phyloP scores from a whole-genome alignment of 2,329 filamentous ascomycete species.

The Penicillium sp. region DNA sequence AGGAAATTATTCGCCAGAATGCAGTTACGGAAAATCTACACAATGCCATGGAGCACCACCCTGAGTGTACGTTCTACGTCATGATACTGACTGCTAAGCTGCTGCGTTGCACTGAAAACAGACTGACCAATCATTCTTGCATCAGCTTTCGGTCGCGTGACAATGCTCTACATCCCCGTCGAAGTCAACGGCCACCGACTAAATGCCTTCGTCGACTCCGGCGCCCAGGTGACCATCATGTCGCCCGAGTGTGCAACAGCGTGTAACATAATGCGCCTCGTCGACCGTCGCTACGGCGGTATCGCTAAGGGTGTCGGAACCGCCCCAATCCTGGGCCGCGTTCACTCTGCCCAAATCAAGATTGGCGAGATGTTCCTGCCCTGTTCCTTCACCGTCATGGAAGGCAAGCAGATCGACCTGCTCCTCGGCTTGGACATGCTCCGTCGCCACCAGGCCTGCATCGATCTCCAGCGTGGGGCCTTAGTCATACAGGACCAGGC shows the following conservation, averaged over 20 bases:
- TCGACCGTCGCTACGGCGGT: constrained; percentile 88
- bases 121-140: constrained; percentile 4
- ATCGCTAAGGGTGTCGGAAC: constrained; percentile 93
- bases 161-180: constrained; percentile 94
- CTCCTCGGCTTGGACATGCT: constrained; percentile 95
- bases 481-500: constrained; percentile 86
- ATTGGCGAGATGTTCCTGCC: constrained; percentile 84
- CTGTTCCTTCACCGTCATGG: constrained; percentile 98
- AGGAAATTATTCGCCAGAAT: constrained; percentile 95
- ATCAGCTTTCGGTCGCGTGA: constrained; percentile 86
- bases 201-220: constrained; percentile 95
- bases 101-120: not conserved
- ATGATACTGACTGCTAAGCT: not conserved
- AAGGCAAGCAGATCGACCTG: constrained; percentile 93
- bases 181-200: constrained; percentile 90
- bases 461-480: constrained; percentile 81
- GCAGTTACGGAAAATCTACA: constrained; percentile 92
- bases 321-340: constrained; percentile 87
- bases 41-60: constrained; percentile 95
- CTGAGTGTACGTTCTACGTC: constrained; percentile 69
- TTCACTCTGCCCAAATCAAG: constrained; percentile 92
- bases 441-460: constrained; percentile 88
- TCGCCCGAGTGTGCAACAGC: constrained; percentile 86
- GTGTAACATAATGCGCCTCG: constrained; percentile 93
- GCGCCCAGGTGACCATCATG: constrained; percentile 98